Conservation (phyloP, 306 rosid genomes). For the Canavalia ensiformis region DNA sequence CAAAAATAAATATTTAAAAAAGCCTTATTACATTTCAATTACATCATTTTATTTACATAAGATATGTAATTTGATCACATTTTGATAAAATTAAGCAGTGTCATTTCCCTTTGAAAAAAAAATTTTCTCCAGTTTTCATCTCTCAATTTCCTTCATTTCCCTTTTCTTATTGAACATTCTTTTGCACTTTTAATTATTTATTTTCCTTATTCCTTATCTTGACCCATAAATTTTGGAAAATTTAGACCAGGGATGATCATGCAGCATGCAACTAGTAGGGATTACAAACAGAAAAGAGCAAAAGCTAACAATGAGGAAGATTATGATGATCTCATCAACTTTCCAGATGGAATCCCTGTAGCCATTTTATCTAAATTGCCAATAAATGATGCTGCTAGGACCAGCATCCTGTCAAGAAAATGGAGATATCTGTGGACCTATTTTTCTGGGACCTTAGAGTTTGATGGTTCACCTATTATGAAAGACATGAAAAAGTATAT, state of each 20-base stretch:
- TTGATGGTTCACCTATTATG: conserved; percentile 53
- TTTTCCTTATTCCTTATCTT: conserved; percentile 9
- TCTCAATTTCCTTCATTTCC: not conserved
- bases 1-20: conserved; percentile 17
- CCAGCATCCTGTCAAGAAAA: conserved; percentile 54
- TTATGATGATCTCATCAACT: conserved; percentile 48
- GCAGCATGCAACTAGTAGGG: conserved; percentile 39
- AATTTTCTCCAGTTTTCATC: not conserved
- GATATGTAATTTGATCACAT: conserved; percentile 20
- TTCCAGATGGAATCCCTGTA: conserved; percentile 53
- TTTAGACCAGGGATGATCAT: conserved; percentile 39
- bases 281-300: conserved; percentile 45
- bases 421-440: conserved; percentile 50
- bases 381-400: conserved; percentile 51
- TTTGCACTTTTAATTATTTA: not conserved
- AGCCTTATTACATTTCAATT: conserved; percentile 20
- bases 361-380: conserved; percentile 49
- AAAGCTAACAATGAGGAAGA: conserved; percentile 22
- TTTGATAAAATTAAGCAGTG: conserved; percentile 13
- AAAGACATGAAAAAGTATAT: conserved; percentile 47
- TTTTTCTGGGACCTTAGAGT: conserved; percentile 49
- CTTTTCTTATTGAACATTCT: not conserved
- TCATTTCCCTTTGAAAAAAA: not conserved
- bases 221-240: conserved; percentile 33
- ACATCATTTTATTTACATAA: conserved; percentile 8